phyloP scores from a whole-genome alignment of 352 stramenopile species.

The Albugo candida region DNA sequence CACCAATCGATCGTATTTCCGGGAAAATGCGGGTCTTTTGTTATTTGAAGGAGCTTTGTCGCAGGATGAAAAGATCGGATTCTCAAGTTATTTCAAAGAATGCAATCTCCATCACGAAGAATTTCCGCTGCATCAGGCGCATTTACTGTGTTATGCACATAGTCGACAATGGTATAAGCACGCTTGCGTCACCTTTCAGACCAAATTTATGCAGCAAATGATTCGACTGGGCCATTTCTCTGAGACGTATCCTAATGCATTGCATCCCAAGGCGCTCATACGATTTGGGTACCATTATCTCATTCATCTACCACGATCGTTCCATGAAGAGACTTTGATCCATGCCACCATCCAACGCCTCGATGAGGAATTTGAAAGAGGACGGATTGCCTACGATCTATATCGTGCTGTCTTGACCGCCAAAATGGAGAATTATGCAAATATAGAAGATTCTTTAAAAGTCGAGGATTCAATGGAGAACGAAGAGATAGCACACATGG shows the following conservation, averaged over 20 bases:
- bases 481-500: conserved; percentile 3
- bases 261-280: conserved; percentile 39
- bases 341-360: conserved; percentile 49
- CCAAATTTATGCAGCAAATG: conserved; percentile 64
- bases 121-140: conserved; percentile 34
- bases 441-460: conserved; percentile 3
- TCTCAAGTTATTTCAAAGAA: conserved; percentile 41
- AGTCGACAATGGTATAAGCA: conserved; percentile 45
- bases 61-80: conserved; percentile 39
- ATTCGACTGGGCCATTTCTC: conserved; percentile 51
- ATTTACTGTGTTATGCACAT: conserved; percentile 58
- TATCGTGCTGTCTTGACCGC: conserved; percentile 53
- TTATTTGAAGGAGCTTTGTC: conserved; percentile 54
- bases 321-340: conserved; percentile 52
- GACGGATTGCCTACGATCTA: conserved; percentile 38
- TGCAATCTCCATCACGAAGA: conserved; percentile 34
- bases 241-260: conserved; percentile 21
- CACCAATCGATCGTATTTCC: conserved; percentile 29
- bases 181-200: conserved; percentile 30
- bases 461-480: background rate
- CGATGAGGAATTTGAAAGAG: conserved; percentile 59
- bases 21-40: conserved; percentile 34
- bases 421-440: conserved; percentile 10
- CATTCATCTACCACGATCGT: conserved; percentile 57
- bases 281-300: conserved; percentile 65